A percentile compares a stretch with the other conserved stretches of the same genome.
phyloP scores from a whole-genome alignment of 2,329 filamentous ascomycete genomes.

The Tolypocladium ovalisporum region DNA sequence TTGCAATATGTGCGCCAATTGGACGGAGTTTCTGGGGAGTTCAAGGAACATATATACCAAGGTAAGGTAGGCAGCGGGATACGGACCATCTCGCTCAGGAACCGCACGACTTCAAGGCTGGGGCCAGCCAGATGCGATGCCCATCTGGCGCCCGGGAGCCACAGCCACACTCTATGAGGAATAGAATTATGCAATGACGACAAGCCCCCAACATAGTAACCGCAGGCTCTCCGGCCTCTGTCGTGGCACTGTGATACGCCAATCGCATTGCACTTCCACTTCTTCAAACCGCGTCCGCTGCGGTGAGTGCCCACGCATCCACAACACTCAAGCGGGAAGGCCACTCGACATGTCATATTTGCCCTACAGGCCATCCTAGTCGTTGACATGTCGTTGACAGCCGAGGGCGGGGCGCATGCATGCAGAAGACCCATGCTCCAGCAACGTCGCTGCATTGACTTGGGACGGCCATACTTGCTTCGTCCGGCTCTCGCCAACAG shows the following conservation, averaged over 20 bases:
- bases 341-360: not conserved
- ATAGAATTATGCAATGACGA: not conserved
- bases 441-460: not conserved
- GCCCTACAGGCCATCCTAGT: not conserved
- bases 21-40: not conserved
- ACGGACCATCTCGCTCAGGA: not conserved
- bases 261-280: too few species aligned
- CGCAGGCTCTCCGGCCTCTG: not conserved
- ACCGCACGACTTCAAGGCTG: not conserved
- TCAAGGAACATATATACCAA: not conserved
- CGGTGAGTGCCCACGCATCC: too few species aligned
- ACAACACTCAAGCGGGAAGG: not conserved
- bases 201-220: not conserved
- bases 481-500: not conserved
- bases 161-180: not conserved
- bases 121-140: not conserved
- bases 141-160: not conserved
- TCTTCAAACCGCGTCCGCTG: not conserved
- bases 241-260: not conserved
- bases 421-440: not conserved
- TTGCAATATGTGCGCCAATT: not conserved
- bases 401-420: not conserved
- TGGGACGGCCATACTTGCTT: not conserved
- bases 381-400: not conserved
- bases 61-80: not conserved